Evolutionary conservation across 176 grass and related monocot genomes (phyloP).

Genomic region (Themeda triandra): DNA sequence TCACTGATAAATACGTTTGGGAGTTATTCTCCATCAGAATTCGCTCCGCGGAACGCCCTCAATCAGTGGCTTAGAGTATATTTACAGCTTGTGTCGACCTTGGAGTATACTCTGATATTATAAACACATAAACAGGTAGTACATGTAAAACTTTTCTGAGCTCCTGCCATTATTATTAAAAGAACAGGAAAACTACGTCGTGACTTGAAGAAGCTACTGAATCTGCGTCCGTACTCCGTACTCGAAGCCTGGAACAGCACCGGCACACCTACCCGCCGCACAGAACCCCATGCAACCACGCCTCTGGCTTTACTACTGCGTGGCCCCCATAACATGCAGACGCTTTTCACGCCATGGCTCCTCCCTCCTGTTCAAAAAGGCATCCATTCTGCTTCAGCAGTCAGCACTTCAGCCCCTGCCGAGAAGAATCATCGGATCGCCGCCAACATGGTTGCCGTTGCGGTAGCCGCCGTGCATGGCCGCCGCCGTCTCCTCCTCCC

Average conservation of each 20-base stretch:
- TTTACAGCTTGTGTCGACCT: no score
- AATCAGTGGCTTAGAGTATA: no score
- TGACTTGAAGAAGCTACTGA: no score
- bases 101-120: no score
- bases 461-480: not conserved
- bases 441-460: not conserved
- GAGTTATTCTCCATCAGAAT: no score
- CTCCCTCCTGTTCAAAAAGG: not conserved
- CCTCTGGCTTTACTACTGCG: not conserved
- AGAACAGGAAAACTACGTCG: no score
- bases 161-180: no score
- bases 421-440: not conserved
- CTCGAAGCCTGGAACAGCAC: not conserved
- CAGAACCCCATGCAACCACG: not conserved
- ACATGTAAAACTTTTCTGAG: no score
- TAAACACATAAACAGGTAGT: no score
- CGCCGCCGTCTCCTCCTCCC: not conserved
- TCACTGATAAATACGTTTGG: no score
- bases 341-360: conserved; percentile 3
- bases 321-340: not conserved
- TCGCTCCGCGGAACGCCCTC: no score
- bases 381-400: not conserved
- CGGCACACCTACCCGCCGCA: not conserved
- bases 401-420: not conserved
- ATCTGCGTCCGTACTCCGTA: no score